Conservation (phyloP, 306 rosid genomes). For the Crataegus laevigata region DNA sequence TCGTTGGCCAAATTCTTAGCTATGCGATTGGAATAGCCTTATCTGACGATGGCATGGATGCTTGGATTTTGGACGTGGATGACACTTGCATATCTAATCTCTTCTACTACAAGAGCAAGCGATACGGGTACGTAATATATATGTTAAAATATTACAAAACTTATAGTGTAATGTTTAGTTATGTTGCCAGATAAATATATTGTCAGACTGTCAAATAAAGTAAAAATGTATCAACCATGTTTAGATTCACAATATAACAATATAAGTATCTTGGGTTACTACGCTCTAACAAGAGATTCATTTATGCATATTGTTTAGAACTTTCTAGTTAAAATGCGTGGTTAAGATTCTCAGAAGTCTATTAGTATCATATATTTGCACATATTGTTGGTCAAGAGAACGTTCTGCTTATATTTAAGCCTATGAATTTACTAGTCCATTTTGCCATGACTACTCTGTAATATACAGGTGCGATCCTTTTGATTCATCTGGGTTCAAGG, state of each 20-base stretch:
- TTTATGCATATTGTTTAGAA: neutral
- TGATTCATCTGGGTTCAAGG: slow-evolving; percentile 54
- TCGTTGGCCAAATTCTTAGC: slow-evolving; percentile 23
- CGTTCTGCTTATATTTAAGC: too few species aligned
- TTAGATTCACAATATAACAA: too few species aligned
- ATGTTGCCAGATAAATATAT: neutral
- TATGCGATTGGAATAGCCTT: slow-evolving; percentile 24
- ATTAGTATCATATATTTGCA: neutral
- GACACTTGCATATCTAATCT: slow-evolving; percentile 81
- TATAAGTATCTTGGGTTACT: neutral
- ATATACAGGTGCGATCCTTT: slow-evolving; percentile 61
- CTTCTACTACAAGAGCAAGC: slow-evolving; percentile 31
- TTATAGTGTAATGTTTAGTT: neutral
- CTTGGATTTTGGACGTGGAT: slow-evolving; percentile 73
- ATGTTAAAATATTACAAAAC: neutral
- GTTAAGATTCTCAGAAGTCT: neutral
- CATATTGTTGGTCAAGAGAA: neutral
- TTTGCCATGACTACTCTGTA: neutral
- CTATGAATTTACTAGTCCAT: too few species aligned
- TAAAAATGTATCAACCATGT: too few species aligned
- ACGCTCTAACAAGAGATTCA: neutral
- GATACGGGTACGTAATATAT: slow-evolving; percentile 50
- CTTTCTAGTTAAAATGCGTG: neutral
- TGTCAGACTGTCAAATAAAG: too few species aligned
- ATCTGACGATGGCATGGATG: slow-evolving; percentile 38